Base-by-base conservation (phyloP, 768 basidiomycete genomes). In the Mycena rosella region DNA sequence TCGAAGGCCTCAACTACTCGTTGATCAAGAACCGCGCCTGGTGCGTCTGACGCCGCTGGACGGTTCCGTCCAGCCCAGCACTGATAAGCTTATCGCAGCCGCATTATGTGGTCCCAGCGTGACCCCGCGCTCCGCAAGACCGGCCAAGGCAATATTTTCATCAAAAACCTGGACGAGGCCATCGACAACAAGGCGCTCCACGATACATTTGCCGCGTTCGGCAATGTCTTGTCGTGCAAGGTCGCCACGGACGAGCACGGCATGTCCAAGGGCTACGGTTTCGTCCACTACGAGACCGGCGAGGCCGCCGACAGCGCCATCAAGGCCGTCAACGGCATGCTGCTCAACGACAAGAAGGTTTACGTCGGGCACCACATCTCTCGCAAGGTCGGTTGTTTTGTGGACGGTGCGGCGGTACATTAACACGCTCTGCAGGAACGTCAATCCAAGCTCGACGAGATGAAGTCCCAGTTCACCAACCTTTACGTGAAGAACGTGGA, bases 31-130 rank as follows among this genome's bases (percentile, higher is more conserved):
- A 92, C 81, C 93, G 96, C 76, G 92, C 98, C 70, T 99, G 98
- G 94, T 94, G 75, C 72, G 86, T 80, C 48, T n/a, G 27, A 60
- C 26, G 59, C 58, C n/a, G 20, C 63, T 34, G 8, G 20, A 24
- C 40, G 3, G 11, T 29, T 8, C 49, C 47, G 8, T 17, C 22
- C 15, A 24, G 30, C 22, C 30, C 29, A 17, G 6, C 36, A n/a
- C 68, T 74, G 45, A 59, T 64, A 63, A 65, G 70, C 60, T 63
- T 70, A 75, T 69, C 60, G 63, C 72, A 95, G 94, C 86, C 95
- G 98, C 76, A 99, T 99, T 88, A 99, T 99, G 98, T 99, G 98
- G 97, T 98, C 96, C 77, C 98, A 99, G 88, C 95, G 98, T 80
- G 98, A 99, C 85, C 98, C 98, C 66, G 95, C 96, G 74, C 91